Percentiles rank a stretch among this genome's conserved stretches.
Conservation (phyloP, 2,329 filamentous ascomycete genomes). For the Penicillium griseofulvum region DNA sequence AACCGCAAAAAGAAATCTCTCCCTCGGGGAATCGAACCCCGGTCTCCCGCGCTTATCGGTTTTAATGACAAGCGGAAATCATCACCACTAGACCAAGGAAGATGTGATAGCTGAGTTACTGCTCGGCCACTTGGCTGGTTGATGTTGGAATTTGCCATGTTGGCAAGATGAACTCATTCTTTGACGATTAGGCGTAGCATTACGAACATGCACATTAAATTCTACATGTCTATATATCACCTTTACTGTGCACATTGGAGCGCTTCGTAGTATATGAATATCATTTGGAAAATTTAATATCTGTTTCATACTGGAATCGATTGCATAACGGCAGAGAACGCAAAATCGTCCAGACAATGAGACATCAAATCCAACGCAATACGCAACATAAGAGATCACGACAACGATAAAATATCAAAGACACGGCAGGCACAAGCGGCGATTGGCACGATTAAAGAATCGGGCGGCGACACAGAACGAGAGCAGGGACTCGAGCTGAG, state of each 20-base stretch:
- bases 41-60: slow-evolving; percentile 37
- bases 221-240: too few relatives aligned
- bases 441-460: background rate
- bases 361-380: background rate
- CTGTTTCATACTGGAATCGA: background rate
- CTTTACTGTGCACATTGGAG: background rate
- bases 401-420: background rate
- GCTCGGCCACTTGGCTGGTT: slow-evolving; percentile 28
- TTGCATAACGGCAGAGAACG: background rate
- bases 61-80: slow-evolving; percentile 41
- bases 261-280: background rate
- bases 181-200: too few relatives aligned
- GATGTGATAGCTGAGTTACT: slow-evolving; percentile 25
- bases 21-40: slow-evolving; percentile 40
- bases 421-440: background rate
- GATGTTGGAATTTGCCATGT: background rate
- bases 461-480: background rate
- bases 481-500: background rate
- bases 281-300: background rate
- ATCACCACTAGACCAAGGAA: slow-evolving; percentile 42
- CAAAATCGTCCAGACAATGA: background rate
- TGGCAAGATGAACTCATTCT: background rate
- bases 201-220: too few relatives aligned
- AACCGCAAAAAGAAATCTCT: slow-evolving; percentile 29
- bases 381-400: background rate